Base-by-base conservation (phyloP, 2,329 filamentous ascomycete genomes). In the Chalaropsis ovoidea region DNA sequence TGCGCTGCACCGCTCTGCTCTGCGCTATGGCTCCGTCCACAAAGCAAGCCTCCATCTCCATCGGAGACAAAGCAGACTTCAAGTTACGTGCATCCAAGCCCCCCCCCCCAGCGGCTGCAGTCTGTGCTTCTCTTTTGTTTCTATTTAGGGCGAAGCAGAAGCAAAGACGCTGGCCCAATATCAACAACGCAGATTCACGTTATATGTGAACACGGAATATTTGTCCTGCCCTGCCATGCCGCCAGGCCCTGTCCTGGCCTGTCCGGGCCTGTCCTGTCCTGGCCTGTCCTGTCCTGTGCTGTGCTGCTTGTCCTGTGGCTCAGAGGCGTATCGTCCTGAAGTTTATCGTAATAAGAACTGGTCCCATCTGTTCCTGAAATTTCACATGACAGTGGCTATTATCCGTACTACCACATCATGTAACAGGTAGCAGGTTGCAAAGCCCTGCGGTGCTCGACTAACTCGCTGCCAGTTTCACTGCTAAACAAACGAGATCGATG, bases 171-270 rank as follows among this genome's bases (percentile, higher is more conserved):
- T 47, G 3, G 43, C 43, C 17, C 15, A 56, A 56, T 56, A 56
- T 56, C 52, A 35, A 17, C 35, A 56, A 35, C 52, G 27, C 13
- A n/a, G 13, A 39, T 35, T 35, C 8, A 8, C n/a, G 52, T 56
- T 39, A 56, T 56, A 56, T 56, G 52, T 56, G 52, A n/a, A 17
- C 31, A 35, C 27, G 52, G 52, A 35, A 35, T 56, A 56, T 56
- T 56, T 31, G 52, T 35, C 13, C 52, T 31, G 24, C 27, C 52
- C 6, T 56, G 35, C 35, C 35, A 7, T 7, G 3, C 4, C 17
- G 24, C 17, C 52, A 2, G 35, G 52, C 15, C 52, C 11, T 54
- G 49, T 15, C 22, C 24, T 56, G 22, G 1, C 22, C 11, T 17
- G 11, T 35, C 47, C 15, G 13, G 19, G 11, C 27, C 7, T 35